These are phyloP conservation scores for Macrocystidia cucumis DNA, from an alignment of 1,284 basidiomycete species.

Conservation along the genomic window DNA sequence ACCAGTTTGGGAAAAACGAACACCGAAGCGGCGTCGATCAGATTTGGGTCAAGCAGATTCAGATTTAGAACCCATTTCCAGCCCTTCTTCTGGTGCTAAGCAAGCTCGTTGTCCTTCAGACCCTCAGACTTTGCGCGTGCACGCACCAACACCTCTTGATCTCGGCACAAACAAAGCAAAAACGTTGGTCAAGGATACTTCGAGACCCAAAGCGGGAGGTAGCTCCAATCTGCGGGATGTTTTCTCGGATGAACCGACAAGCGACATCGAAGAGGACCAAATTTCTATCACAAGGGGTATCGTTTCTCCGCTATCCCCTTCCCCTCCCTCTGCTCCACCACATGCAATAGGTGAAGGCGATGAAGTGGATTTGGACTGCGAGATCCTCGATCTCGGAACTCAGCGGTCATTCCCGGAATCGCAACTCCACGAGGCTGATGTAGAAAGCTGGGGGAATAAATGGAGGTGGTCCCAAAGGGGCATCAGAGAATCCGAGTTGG, in stretches of 20 bases:
- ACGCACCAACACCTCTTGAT: constrained; percentile 11
- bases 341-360: constrained; percentile 20
- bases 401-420: too few species aligned
- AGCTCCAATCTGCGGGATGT: constrained; percentile 11
- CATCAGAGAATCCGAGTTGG: constrained; percentile 16
- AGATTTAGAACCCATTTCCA: constrained; percentile 53
- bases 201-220: too few species aligned
- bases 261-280: constrained; percentile 31
- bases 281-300: too few species aligned
- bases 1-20: constrained; percentile 29
- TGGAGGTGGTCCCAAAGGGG: constrained; percentile 27
- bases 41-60: constrained; percentile 30
- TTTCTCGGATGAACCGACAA: constrained; percentile 24
- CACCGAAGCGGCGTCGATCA: constrained; percentile 6
- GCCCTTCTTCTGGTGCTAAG: constrained; percentile 35
- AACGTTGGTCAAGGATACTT: not conserved
- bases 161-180: not conserved
- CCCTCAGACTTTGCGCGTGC: constrained; percentile 5
- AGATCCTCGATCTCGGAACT: too few species aligned
- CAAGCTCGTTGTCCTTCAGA: constrained; percentile 5
- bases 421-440: constrained; percentile 37
- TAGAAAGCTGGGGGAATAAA: constrained; percentile 52
- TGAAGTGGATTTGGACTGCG: constrained; percentile 15
- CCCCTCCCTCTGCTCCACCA: constrained; percentile 18
- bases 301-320: constrained; percentile 16